Evolutionary conservation across 305 asterid genomes (phyloP), one percentile per base, ranked within the genome.

Genomic region (Ajuga reptans): DNA sequence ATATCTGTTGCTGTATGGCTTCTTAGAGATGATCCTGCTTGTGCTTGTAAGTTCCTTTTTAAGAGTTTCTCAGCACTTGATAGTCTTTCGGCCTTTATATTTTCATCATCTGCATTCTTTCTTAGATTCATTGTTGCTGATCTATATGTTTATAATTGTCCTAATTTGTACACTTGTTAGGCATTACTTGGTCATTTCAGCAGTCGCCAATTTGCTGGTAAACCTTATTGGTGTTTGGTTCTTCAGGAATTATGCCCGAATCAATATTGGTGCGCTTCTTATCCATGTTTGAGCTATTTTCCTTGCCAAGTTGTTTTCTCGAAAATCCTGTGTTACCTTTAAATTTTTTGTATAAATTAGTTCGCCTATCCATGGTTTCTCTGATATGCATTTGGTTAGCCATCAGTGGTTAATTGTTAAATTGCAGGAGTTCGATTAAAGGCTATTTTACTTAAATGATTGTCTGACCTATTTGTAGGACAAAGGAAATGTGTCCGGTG

Each of bases 171-270:
- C 65, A 33, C 59, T 63, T 78, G 27, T 51, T 73, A 93, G 99
- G 99, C 99, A 93, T 83, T 93, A 93, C 80, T 76, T 91, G 92
- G 87, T 91, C 74, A 74, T 91, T 84, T 93, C 99, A 31, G 96
- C 99, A 75, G 89, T 91, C 67, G 86, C 97, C 51, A 93, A 93
- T 80, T 84, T 93, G 89, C 83, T 87, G 80, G 99, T 93, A 80
- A 93, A 93, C 81, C 95, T 91, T 75, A 89, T 93, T 75, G 99
- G 97, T 60, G 96, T 93, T 80, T 89, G 96, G 99, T 93, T 87
- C 93, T 93, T 91, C 84, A 83, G 97, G 77, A 91, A 84, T 79
- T 93, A 93, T 80, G 99, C 97, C 68, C 95, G 99, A 70, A 72
- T 91, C 79, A 93, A 74, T 80, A 87, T 93, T 69, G 97, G 99